These are phyloP conservation scores for Sugiyamaella boreocaroliniensis DNA, from an alignment of 805 yeast genomes.

Conservation along the genomic window DNA sequence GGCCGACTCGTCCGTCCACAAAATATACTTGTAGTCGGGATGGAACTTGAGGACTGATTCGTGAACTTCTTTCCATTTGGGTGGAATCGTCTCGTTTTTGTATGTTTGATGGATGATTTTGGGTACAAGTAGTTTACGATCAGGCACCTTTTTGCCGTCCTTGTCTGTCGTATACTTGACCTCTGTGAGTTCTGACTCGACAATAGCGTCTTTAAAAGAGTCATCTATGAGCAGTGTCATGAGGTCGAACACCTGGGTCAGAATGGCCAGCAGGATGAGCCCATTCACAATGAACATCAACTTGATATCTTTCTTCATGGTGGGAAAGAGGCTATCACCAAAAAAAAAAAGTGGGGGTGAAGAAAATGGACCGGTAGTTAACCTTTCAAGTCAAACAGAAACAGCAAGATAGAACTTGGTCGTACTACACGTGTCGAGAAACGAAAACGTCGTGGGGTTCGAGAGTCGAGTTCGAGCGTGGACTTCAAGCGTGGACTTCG, in stretches of 20 bases:
- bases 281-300: conserved; percentile 15
- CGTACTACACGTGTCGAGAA: no score
- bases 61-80: conserved; percentile 71
- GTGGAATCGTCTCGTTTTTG: conserved; percentile 70
- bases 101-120: conserved; percentile 92
- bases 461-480: no score
- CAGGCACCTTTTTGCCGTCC: conserved; percentile 4
- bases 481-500: no score
- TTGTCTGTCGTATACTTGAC: conserved; percentile 34
- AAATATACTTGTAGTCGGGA: conserved; percentile 71
- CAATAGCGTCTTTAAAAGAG: conserved; percentile 53
- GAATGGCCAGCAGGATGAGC: conserved; percentile 32
- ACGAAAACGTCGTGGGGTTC: no score
- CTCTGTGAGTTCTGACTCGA: conserved; percentile 59
- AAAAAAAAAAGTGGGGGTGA: not conserved
- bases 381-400: no score
- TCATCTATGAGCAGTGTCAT: conserved; percentile 66
- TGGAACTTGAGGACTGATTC: conserved; percentile 67
- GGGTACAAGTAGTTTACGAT: conserved; percentile 50
- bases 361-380: no score
- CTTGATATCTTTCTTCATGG: conserved; percentile 9
- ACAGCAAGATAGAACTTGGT: no score
- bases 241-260: conserved; percentile 61
- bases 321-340: not conserved
- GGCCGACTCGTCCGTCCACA: conserved; percentile 85